These are phyloP conservation scores for Lentinus polychrous DNA, from an alignment of 1,284 basidiomycete species.

Conservation along the genomic window DNA sequence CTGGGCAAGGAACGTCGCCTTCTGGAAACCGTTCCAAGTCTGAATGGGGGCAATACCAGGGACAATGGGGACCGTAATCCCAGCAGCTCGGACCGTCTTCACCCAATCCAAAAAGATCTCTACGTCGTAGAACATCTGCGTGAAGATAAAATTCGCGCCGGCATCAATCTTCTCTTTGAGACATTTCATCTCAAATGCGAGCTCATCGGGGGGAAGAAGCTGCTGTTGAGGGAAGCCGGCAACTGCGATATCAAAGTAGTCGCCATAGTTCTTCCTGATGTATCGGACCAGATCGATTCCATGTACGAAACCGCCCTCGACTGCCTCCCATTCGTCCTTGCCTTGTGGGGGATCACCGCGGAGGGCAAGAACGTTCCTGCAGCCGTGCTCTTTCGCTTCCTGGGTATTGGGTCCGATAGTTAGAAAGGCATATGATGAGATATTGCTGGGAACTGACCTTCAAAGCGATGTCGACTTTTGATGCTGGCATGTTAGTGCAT, in stretches of 20 bases:
- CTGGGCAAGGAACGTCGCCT: conserved; percentile 84
- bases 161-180: conserved; percentile 86
- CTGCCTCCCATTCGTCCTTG: conserved; percentile 85
- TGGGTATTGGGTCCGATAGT: conserved; percentile 26
- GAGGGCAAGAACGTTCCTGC: conserved; percentile 92
- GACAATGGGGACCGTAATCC: conserved; percentile 91
- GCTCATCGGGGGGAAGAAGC: conserved; percentile 63
- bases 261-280: conserved; percentile 75
- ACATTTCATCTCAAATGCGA: conserved; percentile 77
- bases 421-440: conserved; percentile 11
- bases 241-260: conserved; percentile 93
- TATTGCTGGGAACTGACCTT: conserved; percentile 43
- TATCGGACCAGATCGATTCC: conserved; percentile 88
- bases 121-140: conserved; percentile 94
- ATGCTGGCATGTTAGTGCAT: conserved; percentile 95
- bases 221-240: conserved; percentile 84
- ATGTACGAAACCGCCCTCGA: conserved; percentile 84
- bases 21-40: conserved; percentile 95
- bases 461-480: conserved; percentile 89
- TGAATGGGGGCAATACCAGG: conserved; percentile 98
- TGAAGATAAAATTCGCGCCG: conserved; percentile 88
- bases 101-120: conserved; percentile 85
- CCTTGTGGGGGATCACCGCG: conserved; percentile 91
- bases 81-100: conserved; percentile 71
- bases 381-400: conserved; percentile 90